Conservation (phyloP, 31 red algal species). For the Odonthalia washingtoniensis region DNA sequence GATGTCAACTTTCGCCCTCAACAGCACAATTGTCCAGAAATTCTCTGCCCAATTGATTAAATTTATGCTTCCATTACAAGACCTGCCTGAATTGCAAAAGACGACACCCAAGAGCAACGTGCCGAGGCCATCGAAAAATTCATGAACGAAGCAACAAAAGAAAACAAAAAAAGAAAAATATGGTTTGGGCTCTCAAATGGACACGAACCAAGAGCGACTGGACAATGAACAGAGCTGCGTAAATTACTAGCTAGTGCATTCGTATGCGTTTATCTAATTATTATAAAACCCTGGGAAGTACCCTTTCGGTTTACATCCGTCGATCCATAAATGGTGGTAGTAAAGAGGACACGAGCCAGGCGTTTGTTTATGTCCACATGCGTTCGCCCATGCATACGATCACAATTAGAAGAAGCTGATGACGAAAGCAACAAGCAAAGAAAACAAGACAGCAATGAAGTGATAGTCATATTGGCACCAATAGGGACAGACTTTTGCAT, state of each 20-base stretch:
- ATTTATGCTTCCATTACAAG: conserved; percentile 36
- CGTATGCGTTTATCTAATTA: conserved; percentile 23
- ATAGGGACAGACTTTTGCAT: not conserved
- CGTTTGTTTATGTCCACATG: conserved; percentile 12
- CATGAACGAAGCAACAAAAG: conserved; percentile 27
- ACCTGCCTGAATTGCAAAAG: not conserved
- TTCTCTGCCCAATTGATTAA: conserved; percentile 27
- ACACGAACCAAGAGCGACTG: not conserved
- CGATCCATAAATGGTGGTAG: conserved; percentile 15
- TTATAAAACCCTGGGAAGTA: conserved; percentile 2
- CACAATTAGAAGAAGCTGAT: not conserved
- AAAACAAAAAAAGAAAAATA: not conserved
- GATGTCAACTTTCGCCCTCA: conserved; percentile 24
- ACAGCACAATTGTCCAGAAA: conserved; percentile 40
- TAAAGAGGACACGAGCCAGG: not conserved
- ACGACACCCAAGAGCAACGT: conserved; percentile 22
- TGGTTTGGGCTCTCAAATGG: conserved; percentile 28
- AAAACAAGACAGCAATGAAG: not conserved
- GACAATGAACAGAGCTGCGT: conserved; percentile 1
- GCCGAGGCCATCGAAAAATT: conserved; percentile 5
- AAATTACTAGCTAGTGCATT: conserved; percentile 24
- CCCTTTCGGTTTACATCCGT: not conserved
- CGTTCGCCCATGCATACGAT: not conserved
- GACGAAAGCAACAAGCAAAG: not conserved
- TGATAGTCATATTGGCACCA: no score